Evolutionary conservation across 139 green algal species (phyloP), one percentile per base, ranked within the genome.

Genomic region (Chlorella sp.): DNA sequence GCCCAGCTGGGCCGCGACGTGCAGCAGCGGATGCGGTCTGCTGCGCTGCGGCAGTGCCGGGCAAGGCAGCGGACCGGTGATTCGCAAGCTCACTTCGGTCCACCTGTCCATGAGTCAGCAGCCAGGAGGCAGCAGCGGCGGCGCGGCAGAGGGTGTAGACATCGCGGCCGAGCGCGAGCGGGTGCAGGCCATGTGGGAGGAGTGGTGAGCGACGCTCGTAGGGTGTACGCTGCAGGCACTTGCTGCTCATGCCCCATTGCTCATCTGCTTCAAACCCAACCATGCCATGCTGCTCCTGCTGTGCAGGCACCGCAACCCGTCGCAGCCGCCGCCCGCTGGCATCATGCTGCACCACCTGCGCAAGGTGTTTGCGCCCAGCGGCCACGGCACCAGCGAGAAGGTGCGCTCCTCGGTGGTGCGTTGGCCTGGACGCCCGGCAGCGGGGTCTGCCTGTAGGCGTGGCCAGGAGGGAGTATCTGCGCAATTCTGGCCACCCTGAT

Each of bases 271-370:
- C n/a, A n/a, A n/a, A n/a, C n/a, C n/a, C n/a, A n/a, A n/a, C n/a
- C n/a, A n/a, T n/a, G 29, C 56, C 56, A 29, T 63, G 56, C 56
- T 36, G 11, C n/a, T 17, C 7, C 17, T 23, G 11, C 21, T 8
- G 2, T 43, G 50, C 60, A 71, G 51, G 70, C 33, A 48, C 42
- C 25, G 41, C 29, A 1, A 12, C 21, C 35, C 55, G 43, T 56
- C 35, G 11, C 25, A 25, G 53, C 43, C 58, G 21, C 48, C 64
- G 2, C 69, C 53, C 5, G 50, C 81, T 31, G 62, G 77, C 60
- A 85, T 86, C 71, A 45, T 86, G 62, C 77, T 86, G 43, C 69
- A 69, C 63, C 62, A 74, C 15, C 70, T 86, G 19, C 67, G 81
- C 48, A 86, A 86, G 74, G 71, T 83, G 40, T 85, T 84, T 59